Base-by-base conservation (phyloP, 768 basidiomycete genomes). In the Mycena venus region DNA sequence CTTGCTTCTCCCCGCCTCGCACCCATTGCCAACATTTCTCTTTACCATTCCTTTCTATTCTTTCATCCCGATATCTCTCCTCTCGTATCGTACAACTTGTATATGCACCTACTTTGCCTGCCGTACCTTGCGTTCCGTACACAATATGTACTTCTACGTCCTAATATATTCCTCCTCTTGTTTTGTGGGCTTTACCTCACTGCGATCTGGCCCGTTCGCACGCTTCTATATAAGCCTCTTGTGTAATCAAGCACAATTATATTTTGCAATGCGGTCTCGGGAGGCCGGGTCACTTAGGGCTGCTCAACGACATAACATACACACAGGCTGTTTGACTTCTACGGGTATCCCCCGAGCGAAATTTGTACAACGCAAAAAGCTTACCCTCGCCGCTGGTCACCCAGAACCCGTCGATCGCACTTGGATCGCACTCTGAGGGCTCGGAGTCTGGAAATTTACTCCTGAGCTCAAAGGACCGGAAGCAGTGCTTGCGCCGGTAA, bases 371-470 rank as follows among this genome's bases (percentile, higher is more conserved):
- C 27, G 51, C 51, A 55, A 55, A 55, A 55, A 55, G 17, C n/a
- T 11, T 60, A 60, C 36, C 59, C 34, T 60, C 32, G 59, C 59
- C 38, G 32, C 34, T 40, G 40, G 27, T 63, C 31, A 63, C 61
- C 44, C 42, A 63, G 61, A 63, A 63, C 15, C 61, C 42, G 42
- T 47, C 11, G 42, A 63, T 63, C 61, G 59, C 59, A 60, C 38
- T 60, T 38, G 61, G 61, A 63, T 63, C 61, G 40, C 42, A 63
- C 61, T 47, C 42, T 63, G 61, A 44, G 42, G 61, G 42, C 61
- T 63, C 61, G 61, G 42, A 47, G 42, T 63, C 61, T 63, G 42
- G 15, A 63, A 63, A 63, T 63, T 63, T 32, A 47, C 61, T 38
- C 44, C 14, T 38, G 44, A 42, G 42, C 61, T 63, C 61, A 63